Conservation (phyloP, 371 early-diverging fungal genomes). For the Blakeslea trispora region DNA sequence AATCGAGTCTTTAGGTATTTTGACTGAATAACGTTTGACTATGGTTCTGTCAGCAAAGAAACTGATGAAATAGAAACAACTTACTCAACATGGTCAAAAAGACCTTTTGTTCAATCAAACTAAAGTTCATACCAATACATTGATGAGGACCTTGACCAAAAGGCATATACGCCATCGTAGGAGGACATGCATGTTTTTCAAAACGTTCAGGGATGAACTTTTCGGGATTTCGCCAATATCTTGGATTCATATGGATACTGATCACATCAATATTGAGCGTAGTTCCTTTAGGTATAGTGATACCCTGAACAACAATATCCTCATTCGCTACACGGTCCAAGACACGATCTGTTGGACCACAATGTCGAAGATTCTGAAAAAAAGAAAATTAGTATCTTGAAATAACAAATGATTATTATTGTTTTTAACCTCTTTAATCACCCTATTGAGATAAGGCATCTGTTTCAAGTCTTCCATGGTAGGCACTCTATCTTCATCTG, state of each 20-base stretch:
- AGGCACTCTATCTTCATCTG: slow-evolving; percentile 37
- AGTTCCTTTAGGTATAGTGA: slow-evolving; percentile 47
- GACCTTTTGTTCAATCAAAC: slow-evolving; percentile 32
- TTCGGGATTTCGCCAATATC: slow-evolving; percentile 21
- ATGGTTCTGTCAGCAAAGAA: too few species aligned
- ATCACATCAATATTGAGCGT: slow-evolving; percentile 34
- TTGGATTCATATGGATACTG: slow-evolving; percentile 34
- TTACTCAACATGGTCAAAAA: slow-evolving; percentile 32
- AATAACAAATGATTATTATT: too few species aligned
- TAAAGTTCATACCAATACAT: slow-evolving; percentile 39
- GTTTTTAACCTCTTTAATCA: slow-evolving; percentile 40
- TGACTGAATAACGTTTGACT: slow-evolving; percentile 37
- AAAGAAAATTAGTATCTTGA: too few species aligned
- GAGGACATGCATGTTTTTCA: slow-evolving; percentile 4
- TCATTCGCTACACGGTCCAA: slow-evolving; percentile 23
- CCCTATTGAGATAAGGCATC: slow-evolving; percentile 46
- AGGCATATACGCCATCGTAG: slow-evolving; percentile 26
- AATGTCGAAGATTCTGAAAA: slow-evolving; percentile 39
- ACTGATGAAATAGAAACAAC: too few species aligned
- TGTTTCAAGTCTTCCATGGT: slow-evolving; percentile 43
- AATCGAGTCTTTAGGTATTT: slow-evolving; percentile 25
- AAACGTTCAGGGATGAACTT: slow-evolving; percentile 32
- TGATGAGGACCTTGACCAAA: slow-evolving; percentile 32
- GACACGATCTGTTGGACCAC: slow-evolving; percentile 29
- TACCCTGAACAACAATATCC: slow-evolving; percentile 26